Evolutionary conservation across 1,284 basidiomycete genomes (phyloP).

Genomic region (Naganishia albida): DNA sequence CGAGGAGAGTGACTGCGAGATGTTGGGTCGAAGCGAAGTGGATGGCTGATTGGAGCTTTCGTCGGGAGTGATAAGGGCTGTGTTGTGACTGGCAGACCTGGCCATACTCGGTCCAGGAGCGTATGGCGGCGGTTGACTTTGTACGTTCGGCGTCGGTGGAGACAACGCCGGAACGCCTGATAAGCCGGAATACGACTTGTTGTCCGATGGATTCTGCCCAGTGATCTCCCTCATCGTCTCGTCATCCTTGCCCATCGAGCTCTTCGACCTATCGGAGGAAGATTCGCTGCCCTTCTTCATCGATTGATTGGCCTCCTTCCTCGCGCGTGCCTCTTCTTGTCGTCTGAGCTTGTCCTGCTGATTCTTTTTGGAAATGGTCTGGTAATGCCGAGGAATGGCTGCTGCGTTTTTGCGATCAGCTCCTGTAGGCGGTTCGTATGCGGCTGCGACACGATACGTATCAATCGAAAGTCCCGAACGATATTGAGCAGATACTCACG

Average conservation of each 20-base stretch:
- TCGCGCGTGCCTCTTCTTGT: slow-evolving; percentile 3
- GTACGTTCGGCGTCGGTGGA: slow-evolving; percentile 14
- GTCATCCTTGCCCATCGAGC: not conserved
- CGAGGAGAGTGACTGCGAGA: slow-evolving; percentile 5
- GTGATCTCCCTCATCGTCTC: not conserved
- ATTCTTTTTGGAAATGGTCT: slow-evolving; percentile 10
- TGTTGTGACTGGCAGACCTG: slow-evolving; percentile 13
- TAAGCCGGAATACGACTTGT: not conserved
- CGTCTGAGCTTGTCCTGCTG: slow-evolving; percentile 1
- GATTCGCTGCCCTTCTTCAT: slow-evolving; percentile 13
- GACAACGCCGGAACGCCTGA: slow-evolving; percentile 13
- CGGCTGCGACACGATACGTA: not conserved
- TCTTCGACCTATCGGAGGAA: slow-evolving; percentile 11
- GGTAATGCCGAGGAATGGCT: slow-evolving; percentile 22
- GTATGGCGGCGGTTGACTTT: not conserved
- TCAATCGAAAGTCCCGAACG: not conserved
- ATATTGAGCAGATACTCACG: slow-evolving; percentile 1
- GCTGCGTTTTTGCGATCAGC: slow-evolving; percentile 25
- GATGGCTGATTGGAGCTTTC: not conserved
- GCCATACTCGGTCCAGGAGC: not conserved
- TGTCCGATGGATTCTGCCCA: not conserved
- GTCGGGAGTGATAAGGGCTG: slow-evolving; percentile 17
- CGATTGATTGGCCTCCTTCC: not conserved
- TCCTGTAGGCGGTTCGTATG: slow-evolving; percentile 3
- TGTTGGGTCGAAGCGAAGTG: not conserved